Evolutionary conservation across 208 protist species (phyloP), one percentile per base, ranked within the genome.

Genomic region (Wallacemonas collosoma): DNA sequence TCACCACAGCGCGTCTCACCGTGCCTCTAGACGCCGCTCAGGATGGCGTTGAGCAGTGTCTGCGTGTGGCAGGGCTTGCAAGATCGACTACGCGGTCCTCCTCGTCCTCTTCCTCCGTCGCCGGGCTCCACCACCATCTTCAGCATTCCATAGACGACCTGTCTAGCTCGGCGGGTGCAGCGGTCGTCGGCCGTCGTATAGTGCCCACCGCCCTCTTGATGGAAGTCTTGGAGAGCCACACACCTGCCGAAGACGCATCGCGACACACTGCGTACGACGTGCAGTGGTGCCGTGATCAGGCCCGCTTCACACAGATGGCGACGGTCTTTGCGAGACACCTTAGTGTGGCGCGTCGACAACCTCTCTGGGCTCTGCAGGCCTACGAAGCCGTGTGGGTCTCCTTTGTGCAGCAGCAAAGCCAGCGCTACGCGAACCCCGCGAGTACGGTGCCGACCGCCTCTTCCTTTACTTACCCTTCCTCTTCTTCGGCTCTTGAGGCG

Each of bases 271-370:
- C 6, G 17, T 85, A 80, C 51, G 68, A 82, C 11, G 76, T 69
- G 5, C 63, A 80, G 41, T 68, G 76, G 35, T 57, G 67, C n/a
- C 78, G 79, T 40, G 77, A 91, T 35, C 61, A 66, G 12, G 39
- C 51, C 26, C 66, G 61, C 58, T 81, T 86, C 58, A 62, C 79
- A 0, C 80, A 67, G 11, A 53, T 75, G 11, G 41, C 65, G 45
- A 77, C 86, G 36, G 58, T 88, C 15, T 66, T 89, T 8, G 76
- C 75, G 11, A 48, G 81, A 61, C 80, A 83, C 68, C 79, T 82
- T 53, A 76, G 79, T 54, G 4, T 68, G 41, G 54, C 65, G 65
- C 45, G 44, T 40, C 17, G 63, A 47, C 40, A 75, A 68, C 54
- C 64, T 73, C 39, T 86, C 12, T 65, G 60, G 60, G 60, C 75